Evolutionary conservation across 805 yeast genomes (phyloP), one percentile per base, ranked within the genome.

Genomic region (Torulaspora franciscae): DNA sequence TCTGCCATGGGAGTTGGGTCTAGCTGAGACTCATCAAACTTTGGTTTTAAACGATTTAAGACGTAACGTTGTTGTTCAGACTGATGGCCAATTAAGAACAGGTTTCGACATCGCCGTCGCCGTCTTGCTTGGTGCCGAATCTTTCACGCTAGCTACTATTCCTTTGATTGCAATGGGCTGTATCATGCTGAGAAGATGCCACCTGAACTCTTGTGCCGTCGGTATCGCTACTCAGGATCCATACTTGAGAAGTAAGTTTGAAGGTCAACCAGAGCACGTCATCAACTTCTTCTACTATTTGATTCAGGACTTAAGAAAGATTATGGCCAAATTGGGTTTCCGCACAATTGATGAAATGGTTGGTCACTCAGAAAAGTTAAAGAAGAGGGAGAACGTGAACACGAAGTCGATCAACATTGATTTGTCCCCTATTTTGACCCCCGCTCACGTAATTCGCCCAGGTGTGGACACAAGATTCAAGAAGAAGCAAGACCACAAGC

Each of bases 221-320:
- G 99, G 99, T 71, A 86, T 91, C 72, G 99, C 99, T 37, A 91
- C 99, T 25, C 99, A 93, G 70, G 98, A 91, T 67, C 97, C 97
- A 14, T 87, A 81, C 55, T 76, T 91, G 56, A 80, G 99, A 70
- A 79, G 79, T 70, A 93, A 91, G 69, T 91, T 91, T 71, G 75
- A 79, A 60, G 99, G 99, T 63, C 90, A 96, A 40, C 99, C 99
- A 42, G 99, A 91, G 71, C 97, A 91, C 64, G 98, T 91, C 47
- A 90, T 91, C 69, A 91, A 91, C 76, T 93, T 91, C 76, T 93
- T 93, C 77, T 91, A 84, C 74, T 93, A 90, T 71, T 75, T 91
- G 65, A 82, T 96, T 45, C 87, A 89, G 59, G 99, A 91, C 70
- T 79, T 93, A 63, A 80, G 99, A 64, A 78, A 75, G 47, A 83